A percentile compares a stretch with the other conserved stretches of the same genome.
Conservation (phyloP, 331 rosid species). For the Ulmus americana region DNA sequence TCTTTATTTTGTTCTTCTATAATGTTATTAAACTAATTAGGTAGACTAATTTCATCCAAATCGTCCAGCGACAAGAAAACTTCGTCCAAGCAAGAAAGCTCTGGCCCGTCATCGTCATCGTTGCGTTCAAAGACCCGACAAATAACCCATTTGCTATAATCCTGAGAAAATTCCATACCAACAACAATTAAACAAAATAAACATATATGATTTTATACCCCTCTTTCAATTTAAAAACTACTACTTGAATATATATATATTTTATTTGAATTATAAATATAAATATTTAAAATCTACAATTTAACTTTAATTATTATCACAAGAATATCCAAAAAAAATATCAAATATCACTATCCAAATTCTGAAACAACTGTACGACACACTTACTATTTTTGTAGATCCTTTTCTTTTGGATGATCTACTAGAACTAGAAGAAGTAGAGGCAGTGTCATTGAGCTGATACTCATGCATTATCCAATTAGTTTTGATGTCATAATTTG, state of each 20-base stretch:
- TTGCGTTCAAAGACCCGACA: constrained; percentile 70
- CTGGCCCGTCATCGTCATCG: constrained; percentile 50
- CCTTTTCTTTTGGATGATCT: constrained; percentile 56
- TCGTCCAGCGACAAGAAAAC: constrained; percentile 91
- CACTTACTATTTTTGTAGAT: constrained; percentile 51
- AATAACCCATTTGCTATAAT: constrained; percentile 56
- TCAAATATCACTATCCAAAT: too few species aligned
- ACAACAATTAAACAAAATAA: background rate
- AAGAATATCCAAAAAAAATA: too few species aligned
- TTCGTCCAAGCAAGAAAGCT: constrained; percentile 90
- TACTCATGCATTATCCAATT: constrained; percentile 90
- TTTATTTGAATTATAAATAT: too few species aligned
- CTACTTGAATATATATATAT: too few species aligned
- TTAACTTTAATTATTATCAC: too few species aligned
- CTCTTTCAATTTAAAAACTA: background rate
- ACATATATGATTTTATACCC: background rate
- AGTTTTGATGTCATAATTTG: constrained; percentile 49
- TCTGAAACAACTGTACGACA: too few species aligned
- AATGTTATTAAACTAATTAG: constrained; percentile 35
- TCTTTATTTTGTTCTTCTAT: background rate
- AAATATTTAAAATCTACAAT: too few species aligned
- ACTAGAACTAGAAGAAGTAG: constrained; percentile 25
- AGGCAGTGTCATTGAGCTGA: constrained; percentile 47
- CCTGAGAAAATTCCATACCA: constrained; percentile 32
- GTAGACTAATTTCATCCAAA: constrained; percentile 87